Conservation (phyloP, 208 protist species). For the Acanthamoeba divionensis region DNA sequence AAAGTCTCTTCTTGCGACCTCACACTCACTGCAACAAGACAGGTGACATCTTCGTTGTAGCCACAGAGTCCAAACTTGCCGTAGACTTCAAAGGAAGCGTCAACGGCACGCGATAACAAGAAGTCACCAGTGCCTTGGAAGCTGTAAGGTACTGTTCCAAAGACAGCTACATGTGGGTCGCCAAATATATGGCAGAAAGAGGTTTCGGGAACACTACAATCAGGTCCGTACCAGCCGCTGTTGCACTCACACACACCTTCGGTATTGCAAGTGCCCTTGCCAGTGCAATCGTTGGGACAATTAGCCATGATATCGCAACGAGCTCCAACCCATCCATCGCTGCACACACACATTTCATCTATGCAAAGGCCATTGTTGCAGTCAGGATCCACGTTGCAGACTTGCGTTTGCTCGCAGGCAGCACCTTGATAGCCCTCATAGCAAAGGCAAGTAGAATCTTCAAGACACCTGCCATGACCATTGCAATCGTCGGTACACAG, state of each 20-base stretch:
- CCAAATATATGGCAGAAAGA: constrained; percentile 30
- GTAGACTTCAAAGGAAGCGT: no score
- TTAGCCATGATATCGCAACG: no score
- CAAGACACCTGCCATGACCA: background rate
- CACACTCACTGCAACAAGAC: no score
- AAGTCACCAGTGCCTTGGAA: background rate
- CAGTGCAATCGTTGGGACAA: background rate
- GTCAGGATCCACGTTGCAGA: no score
- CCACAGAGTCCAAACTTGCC: no score
- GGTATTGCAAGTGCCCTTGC: background rate
- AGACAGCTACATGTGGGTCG: background rate
- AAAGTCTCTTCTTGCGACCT: no score
- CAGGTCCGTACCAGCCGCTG: background rate
- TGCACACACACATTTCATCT: no score
- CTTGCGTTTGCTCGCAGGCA: background rate
- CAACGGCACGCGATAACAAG: background rate
- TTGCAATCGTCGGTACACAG: background rate
- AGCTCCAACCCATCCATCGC: no score
- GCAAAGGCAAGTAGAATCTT: background rate
- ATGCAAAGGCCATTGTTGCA: background rate
- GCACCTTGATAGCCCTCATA: background rate
- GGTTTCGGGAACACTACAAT: background rate
- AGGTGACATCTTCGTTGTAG: no score
- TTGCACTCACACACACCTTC: constrained; percentile 18
- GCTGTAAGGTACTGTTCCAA: constrained; percentile 16